phyloP scores from a whole-genome alignment of 306 rosid genomes.

The Quercus gilva region DNA sequence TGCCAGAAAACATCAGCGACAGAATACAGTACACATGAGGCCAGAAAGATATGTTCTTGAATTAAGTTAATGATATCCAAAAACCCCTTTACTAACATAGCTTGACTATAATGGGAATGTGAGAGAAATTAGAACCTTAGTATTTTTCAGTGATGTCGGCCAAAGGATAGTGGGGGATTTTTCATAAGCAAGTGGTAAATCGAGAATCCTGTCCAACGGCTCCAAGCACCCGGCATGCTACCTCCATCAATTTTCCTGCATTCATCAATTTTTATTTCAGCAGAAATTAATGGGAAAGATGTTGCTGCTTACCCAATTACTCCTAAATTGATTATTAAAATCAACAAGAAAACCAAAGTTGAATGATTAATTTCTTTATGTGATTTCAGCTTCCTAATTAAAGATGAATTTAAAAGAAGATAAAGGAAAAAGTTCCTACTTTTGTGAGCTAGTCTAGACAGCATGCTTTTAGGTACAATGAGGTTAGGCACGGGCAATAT shows the following conservation, averaged over 20 bases:
- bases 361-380: neutral
- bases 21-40: neutral
- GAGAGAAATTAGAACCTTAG: constrained; percentile 37
- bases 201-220: constrained; percentile 66
- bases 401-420: neutral
- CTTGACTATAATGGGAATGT: neutral
- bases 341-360: neutral
- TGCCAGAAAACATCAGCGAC: neutral
- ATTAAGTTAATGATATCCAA: constrained; percentile 2
- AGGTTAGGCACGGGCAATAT: neutral
- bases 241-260: constrained; percentile 85
- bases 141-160: constrained; percentile 2
- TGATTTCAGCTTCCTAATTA: neutral
- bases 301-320: neutral
- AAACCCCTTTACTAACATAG: neutral
- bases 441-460: neutral
- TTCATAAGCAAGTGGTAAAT: constrained; percentile 75
- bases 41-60: constrained; percentile 6
- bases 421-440: neutral
- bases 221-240: constrained; percentile 76
- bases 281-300: neutral
- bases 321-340: neutral
- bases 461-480: constrained; percentile 1
- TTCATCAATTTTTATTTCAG: constrained; percentile 13
- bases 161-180: constrained; percentile 10